Conservation (phyloP, 2,329 filamentous ascomycete species). For the Fusarium piperis region DNA sequence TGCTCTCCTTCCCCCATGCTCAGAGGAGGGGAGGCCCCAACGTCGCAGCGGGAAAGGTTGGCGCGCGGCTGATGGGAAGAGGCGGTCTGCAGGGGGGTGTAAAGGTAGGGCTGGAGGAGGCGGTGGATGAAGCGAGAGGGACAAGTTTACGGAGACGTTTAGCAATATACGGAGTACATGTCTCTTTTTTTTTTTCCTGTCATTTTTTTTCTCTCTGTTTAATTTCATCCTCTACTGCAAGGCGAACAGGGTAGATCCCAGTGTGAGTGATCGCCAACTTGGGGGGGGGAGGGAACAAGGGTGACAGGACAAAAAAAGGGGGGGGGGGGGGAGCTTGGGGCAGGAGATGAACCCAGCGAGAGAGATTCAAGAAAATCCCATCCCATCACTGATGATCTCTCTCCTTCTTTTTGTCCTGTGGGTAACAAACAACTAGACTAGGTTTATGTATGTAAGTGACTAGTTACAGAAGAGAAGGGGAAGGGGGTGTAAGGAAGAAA, state of each 20-base stretch:
- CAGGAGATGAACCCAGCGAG: neutral
- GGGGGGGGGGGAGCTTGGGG: constrained; percentile 3
- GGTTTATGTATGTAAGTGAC: neutral
- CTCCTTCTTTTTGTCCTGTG: neutral
- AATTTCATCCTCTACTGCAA: neutral
- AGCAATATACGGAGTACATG: too few species aligned
- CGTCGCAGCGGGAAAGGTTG: neutral
- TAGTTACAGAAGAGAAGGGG: neutral
- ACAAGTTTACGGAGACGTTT: neutral
- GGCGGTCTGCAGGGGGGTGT: neutral
- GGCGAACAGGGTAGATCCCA: constrained; percentile 29
- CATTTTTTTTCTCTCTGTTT: too few species aligned
- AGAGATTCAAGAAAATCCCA: neutral
- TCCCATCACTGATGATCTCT: neutral
- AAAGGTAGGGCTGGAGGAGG: neutral
- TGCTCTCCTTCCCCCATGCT: constrained; percentile 11
- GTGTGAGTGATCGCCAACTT: constrained; percentile 17
- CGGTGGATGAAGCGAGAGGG: neutral
- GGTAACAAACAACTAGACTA: neutral
- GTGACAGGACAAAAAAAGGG: too few species aligned
- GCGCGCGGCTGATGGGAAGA: neutral
- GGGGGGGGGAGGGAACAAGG: constrained; percentile 13
- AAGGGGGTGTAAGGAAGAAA: neutral
- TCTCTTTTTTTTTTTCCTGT: neutral
- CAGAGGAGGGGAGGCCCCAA: neutral